Conservation (phyloP, 345 rosid genomes). For the Excoecaria agallocha region DNA sequence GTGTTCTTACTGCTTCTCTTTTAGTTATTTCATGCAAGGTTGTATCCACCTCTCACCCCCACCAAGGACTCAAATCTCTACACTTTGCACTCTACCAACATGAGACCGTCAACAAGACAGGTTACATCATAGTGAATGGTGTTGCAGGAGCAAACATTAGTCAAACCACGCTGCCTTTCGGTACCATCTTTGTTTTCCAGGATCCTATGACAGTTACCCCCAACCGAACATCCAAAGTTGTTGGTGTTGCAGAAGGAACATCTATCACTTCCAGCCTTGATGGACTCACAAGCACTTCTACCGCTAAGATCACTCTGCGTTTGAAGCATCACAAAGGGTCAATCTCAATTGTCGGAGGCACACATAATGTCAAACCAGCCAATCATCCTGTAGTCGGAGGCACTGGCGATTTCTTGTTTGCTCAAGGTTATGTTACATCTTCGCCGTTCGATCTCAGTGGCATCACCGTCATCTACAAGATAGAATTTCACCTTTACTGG, state of each 20-base stretch:
- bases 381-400: constrained; percentile 42
- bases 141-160: constrained; percentile 18
- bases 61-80: constrained; percentile 19
- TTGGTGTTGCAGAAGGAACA: constrained; percentile 30
- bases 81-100: constrained; percentile 31
- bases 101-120: constrained; percentile 32
- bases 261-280: constrained; percentile 27
- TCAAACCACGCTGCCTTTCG: constrained; percentile 31
- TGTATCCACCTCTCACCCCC: constrained; percentile 8
- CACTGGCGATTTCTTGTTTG: constrained; percentile 28
- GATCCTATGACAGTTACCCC: constrained; percentile 31
- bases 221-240: constrained; percentile 20
- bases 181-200: constrained; percentile 30
- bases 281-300: constrained; percentile 32
- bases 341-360: constrained; percentile 32
- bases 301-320: constrained; percentile 28
- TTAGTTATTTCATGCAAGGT: constrained; percentile 1
- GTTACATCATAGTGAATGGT: constrained; percentile 23
- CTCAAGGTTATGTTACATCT: constrained; percentile 29
- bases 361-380: constrained; percentile 30
- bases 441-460: constrained; percentile 23
- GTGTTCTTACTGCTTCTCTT: background rate
- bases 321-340: constrained; percentile 30
- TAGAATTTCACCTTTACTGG: constrained; percentile 35
- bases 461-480: constrained; percentile 26